These are phyloP conservation scores for Phytopythium helicoides DNA, from an alignment of 352 stramenopile species.

Conservation along the genomic window DNA sequence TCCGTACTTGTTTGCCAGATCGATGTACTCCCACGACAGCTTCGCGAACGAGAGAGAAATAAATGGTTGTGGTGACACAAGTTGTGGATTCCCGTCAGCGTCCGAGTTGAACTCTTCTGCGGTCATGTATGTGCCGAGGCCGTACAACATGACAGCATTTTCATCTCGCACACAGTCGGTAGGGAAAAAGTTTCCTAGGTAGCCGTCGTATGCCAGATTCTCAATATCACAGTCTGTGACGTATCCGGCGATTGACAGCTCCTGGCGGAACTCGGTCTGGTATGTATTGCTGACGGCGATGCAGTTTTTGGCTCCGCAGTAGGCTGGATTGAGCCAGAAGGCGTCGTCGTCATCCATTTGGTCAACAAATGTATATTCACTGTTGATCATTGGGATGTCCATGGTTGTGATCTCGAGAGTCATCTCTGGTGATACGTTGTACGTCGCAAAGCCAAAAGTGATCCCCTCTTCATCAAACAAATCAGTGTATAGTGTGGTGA, in stretches of 20 bases:
- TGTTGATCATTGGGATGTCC: no score
- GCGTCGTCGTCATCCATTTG: conserved; percentile 1
- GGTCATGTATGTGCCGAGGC: conserved; percentile 25
- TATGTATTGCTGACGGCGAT: conserved; percentile 30
- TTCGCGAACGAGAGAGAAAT: conserved; percentile 34
- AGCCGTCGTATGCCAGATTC: conserved; percentile 26
- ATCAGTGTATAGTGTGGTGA: conserved; percentile 20
- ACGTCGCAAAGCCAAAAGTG: conserved; percentile 23
- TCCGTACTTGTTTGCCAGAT: conserved; percentile 28
- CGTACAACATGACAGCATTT: conserved; percentile 32
- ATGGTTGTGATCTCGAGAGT: conserved; percentile 37
- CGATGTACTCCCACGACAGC: conserved; percentile 23
- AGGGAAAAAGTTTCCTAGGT: conserved; percentile 37
- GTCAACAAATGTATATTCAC: no score
- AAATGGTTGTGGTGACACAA: conserved; percentile 20
- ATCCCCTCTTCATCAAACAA: conserved; percentile 12
- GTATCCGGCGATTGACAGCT: conserved; percentile 36
- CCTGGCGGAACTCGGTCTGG: conserved; percentile 23
- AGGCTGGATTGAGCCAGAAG: conserved; percentile 5
- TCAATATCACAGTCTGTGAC: conserved; percentile 31
- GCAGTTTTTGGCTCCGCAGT: conserved; percentile 28
- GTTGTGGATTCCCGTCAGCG: conserved; percentile 8
- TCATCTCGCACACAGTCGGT: conserved; percentile 16
- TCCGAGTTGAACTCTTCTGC: conserved; percentile 15
- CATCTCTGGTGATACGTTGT: conserved; percentile 23